These are phyloP conservation scores for Paulownia fortunei DNA, from an alignment of 257 asterid species.

Conservation along the genomic window DNA sequence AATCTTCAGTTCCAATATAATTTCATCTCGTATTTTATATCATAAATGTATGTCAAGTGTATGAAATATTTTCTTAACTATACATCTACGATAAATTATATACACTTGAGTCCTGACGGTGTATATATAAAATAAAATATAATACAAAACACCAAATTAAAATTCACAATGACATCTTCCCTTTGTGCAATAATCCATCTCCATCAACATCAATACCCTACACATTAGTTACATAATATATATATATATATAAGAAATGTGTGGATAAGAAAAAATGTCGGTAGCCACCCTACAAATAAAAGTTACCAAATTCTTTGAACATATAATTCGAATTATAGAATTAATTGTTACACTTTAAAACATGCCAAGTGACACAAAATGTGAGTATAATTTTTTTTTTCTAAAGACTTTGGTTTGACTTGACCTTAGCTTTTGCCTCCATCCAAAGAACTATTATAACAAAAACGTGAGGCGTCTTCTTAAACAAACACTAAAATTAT, in stretches of 20 bases:
- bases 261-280: neutral
- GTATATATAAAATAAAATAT: too few relatives aligned
- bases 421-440: neutral
- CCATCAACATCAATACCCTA: neutral
- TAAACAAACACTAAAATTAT: neutral
- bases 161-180: neutral
- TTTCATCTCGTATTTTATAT: too few relatives aligned
- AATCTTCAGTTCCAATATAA: too few relatives aligned
- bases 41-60: too few relatives aligned
- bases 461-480: constrained; percentile 22
- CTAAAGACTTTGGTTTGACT: neutral
- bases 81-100: too few relatives aligned
- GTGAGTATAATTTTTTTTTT: neutral
- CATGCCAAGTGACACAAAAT: neutral
- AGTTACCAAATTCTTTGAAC: neutral
- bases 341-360: neutral
- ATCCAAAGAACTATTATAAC: neutral
- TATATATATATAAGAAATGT: neutral
- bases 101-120: too few relatives aligned
- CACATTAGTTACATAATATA: neutral
- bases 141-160: too few relatives aligned
- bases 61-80: too few relatives aligned
- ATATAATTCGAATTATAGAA: neutral
- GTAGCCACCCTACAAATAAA: neutral
- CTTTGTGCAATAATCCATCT: neutral